Evolutionary conservation across 1,284 basidiomycete genomes (phyloP), one percentile per base, ranked within the genome.

Genomic region (Tetrapyrgos nigripes): DNA sequence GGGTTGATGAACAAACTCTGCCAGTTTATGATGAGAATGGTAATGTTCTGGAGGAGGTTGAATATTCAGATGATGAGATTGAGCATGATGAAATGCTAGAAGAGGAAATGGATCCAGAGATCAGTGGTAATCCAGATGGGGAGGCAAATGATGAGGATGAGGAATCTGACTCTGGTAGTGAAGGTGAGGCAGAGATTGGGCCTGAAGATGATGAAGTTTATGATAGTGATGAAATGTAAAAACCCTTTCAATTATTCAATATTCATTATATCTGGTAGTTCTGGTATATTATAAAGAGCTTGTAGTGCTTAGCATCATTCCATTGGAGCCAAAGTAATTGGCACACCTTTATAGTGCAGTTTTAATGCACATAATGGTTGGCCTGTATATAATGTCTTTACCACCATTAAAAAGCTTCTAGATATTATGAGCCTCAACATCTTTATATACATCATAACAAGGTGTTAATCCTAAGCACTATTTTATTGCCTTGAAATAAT

Each of bases 31-130:
- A 47, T 19, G 24, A 47, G 21, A 23, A 47, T 47, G 46, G 44
- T 2, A 27, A 24, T 58, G 57, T 33, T 58, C 17, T 26, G 54
- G 52, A 54, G 26, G 21, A 26, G 13, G 51, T 54, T 10, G 55
- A 51, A 17, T 19, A 35, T 21, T 50, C 35, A 14, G 50, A 53
- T 21, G 35, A 21, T 31, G 28, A 17, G 40, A 37, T 52, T 28
- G 37, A 51, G 45, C 19, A 47, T 4, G 17, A n/a, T n/a, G n/a
- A n/a, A n/a, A n/a, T n/a, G n/a, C n/a, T n/a, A n/a, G n/a, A n/a
- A n/a, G n/a, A n/a, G n/a, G n/a, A n/a, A n/a, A n/a, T n/a, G n/a
- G n/a, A n/a, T n/a, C n/a, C n/a, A n/a, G n/a, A n/a, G n/a, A n/a
- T n/a, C n/a, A n/a, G 43, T n/a, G 43, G 19, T 45, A n/a, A 45